phyloP scores from a whole-genome alignment of 768 basidiomycete genomes.

The Lactarius evosmus region DNA sequence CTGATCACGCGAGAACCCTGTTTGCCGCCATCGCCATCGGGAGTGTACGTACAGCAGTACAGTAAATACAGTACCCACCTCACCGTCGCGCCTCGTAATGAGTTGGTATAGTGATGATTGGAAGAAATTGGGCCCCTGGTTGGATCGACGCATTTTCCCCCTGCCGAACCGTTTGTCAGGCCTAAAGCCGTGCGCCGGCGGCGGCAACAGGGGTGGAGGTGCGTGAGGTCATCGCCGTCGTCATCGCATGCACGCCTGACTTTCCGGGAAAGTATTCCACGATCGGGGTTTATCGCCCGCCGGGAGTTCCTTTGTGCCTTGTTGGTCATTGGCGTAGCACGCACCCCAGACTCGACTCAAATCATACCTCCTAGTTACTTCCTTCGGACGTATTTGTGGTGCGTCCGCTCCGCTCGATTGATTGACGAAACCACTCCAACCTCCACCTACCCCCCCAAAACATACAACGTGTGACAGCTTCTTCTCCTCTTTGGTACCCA shows the following conservation, averaged over 20 bases:
- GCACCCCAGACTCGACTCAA: not conserved
- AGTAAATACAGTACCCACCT: not conserved
- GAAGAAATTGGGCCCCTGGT: not conserved
- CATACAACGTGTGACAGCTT: not conserved
- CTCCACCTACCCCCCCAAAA: not conserved
- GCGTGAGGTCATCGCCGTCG: not conserved
- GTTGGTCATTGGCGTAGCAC: not conserved
- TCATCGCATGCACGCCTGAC: not conserved
- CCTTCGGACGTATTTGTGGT: not conserved
- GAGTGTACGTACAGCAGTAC: too few species aligned
- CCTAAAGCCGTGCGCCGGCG: not conserved
- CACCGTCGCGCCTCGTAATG: too few species aligned
- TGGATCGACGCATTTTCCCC: not conserved
- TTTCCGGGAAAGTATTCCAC: not conserved
- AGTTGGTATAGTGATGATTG: not conserved
- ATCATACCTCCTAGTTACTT: too few species aligned
- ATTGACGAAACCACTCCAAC: not conserved
- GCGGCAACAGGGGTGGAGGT: not conserved
- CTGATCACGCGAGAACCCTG: not conserved
- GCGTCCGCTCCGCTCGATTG: not conserved
- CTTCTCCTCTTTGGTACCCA: not conserved
- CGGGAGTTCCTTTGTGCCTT: not conserved
- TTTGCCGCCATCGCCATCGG: not conserved
- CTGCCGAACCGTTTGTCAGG: not conserved
- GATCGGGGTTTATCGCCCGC: not conserved